Base-by-base conservation (phyloP, 1,284 basidiomycete species). In the Malassezia arunalokei region DNA sequence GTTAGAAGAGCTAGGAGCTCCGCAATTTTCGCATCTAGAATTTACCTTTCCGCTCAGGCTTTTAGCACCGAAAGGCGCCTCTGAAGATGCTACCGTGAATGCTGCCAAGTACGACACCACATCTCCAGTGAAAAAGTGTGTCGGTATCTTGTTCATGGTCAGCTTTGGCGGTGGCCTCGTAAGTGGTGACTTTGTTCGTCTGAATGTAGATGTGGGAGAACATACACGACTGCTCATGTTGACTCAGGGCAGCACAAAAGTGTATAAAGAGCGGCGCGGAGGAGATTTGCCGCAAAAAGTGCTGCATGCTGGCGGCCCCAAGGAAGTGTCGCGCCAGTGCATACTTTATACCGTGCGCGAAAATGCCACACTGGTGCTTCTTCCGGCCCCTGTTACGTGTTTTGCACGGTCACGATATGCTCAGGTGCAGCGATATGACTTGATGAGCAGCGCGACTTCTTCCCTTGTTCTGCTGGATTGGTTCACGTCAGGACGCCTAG, bases 111-210 rank as follows among this genome's bases (percentile, higher is more conserved):
- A 44, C 39, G 40, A 17, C n/a, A 15, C 11, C 33, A 35, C 33
- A 15, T 41, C 9, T 3, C 33, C 32, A 11, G 49, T 43, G 30
- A 20, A 20, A 9, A 73, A 64, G 29, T 59, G 76, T 17, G 78
- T 89, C 12, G 83, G 81, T 6, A 77, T 85, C 43, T 81, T 83
- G 17, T 96, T 95, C 68, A 77, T 88, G 28, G 76, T 95, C 47
- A 83, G 82, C 20, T 96, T 96, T 63, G 92, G 92, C 1, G 92
- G 92, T 11, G 92, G 92, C 0, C 79, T 96, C 5, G 87, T 98
- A 28, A 82, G 84, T 5, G 91, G 91, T 0, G 92, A 98, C 75
- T 74, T 76, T 35, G 77, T 94, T 35, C 74, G 79, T 42, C 74
- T 95, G 3, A 72, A 76, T 15, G 79, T 85, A 14, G 76, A 82